Percentiles rank a stretch among this genome's conserved stretches.
Evolutionary conservation across 1,284 basidiomycete genomes (phyloP).

Genomic region (Ceratobasidium sp.): DNA sequence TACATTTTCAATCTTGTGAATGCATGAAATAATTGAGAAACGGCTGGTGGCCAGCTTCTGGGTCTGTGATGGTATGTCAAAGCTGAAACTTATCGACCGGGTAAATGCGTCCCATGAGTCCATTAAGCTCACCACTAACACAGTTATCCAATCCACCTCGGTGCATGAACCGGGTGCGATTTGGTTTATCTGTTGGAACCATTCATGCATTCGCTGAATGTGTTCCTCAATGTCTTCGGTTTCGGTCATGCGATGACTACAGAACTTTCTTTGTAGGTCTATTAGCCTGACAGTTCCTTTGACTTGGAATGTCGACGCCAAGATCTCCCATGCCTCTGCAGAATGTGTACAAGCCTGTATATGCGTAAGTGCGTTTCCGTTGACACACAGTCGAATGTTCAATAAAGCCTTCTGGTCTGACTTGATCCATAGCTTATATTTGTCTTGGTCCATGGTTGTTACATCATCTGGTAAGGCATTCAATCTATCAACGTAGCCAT

Average conservation of each 20-base stretch:
- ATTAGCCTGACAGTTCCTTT: constrained; percentile 19
- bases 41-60: too few relatives aligned
- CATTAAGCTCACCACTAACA: constrained; percentile 12
- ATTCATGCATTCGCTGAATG: constrained; percentile 23
- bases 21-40: too few relatives aligned
- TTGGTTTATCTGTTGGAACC: constrained; percentile 5
- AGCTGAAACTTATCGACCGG: constrained; percentile 14
- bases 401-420: too few relatives aligned
- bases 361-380: neutral
- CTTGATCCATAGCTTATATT: too few relatives aligned
- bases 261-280: constrained; percentile 21
- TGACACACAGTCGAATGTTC: too few relatives aligned
- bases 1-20: too few relatives aligned
- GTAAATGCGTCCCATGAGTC: constrained; percentile 32
- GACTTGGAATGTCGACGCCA: constrained; percentile 16
- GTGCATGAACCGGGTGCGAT: neutral
- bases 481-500: neutral
- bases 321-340: constrained; percentile 10
- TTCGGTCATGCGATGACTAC: constrained; percentile 13
- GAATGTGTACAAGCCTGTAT: too few relatives aligned
- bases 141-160: constrained; percentile 16
- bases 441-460: too few relatives aligned
- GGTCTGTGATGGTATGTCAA: too few relatives aligned
- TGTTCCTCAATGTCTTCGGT: constrained; percentile 16
- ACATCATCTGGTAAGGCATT: too few relatives aligned